Percentiles rank a stretch among this genome's conserved stretches.
phyloP scores from a whole-genome alignment of 2,329 filamentous ascomycete genomes.

The Beauveria sp. region DNA sequence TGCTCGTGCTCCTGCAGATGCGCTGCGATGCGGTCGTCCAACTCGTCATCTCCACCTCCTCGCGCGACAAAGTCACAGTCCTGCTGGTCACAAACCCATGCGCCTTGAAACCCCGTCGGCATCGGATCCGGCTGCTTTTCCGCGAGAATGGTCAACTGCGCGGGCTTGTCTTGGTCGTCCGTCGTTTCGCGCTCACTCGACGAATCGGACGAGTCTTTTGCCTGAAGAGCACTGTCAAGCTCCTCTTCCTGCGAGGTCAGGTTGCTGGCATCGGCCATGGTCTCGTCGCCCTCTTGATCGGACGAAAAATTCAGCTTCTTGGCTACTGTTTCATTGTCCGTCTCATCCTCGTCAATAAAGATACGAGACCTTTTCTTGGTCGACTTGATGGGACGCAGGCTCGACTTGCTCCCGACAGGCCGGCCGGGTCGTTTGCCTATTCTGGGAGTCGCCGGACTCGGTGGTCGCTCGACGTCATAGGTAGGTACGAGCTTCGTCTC shows the following conservation, averaged over 20 bases:
- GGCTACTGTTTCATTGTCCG: constrained; percentile 24
- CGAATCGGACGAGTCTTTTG: not conserved
- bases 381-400: constrained; percentile 32
- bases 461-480: constrained; percentile 2
- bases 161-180: constrained; percentile 22
- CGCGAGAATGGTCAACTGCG: constrained; percentile 39
- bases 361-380: constrained; percentile 38
- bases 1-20: constrained; percentile 56
- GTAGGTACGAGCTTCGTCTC: not conserved
- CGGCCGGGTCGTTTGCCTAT: constrained; percentile 29
- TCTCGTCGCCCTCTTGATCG: constrained; percentile 22
- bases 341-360: constrained; percentile 31
- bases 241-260: constrained; percentile 13
- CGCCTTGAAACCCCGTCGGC: constrained; percentile 50
- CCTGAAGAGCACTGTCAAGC: not conserved
- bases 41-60: constrained; percentile 47
- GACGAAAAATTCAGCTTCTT: constrained; percentile 2
- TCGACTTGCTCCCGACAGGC: constrained; percentile 36
- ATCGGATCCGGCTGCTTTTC: constrained; percentile 41
- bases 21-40: constrained; percentile 47
- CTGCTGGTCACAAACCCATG: constrained; percentile 59
- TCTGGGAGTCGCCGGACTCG: constrained; percentile 12
- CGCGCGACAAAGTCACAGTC: constrained; percentile 59
- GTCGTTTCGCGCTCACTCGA: constrained; percentile 12
- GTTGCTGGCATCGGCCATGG: constrained; percentile 24